Conservation (phyloP, 2,329 filamentous ascomycete genomes). For the Ascocoryne sarcoides region DNA sequence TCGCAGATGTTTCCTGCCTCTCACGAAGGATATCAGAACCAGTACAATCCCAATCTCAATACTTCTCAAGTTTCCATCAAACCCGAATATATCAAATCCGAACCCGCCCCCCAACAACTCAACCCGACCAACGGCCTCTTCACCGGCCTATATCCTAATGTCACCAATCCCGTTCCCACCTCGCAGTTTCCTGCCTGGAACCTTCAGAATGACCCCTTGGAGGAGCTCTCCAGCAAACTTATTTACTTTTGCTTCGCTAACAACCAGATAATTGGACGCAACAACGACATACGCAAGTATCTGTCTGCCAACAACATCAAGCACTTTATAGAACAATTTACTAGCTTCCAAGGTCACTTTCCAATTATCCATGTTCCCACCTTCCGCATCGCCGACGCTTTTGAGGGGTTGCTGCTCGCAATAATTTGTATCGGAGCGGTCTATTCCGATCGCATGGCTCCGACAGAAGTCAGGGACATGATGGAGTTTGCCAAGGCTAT, state of each 20-base stretch:
- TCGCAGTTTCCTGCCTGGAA: constrained; percentile 35
- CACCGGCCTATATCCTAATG: constrained; percentile 17
- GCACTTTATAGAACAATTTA: constrained; percentile 63
- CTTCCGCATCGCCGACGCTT: constrained; percentile 57
- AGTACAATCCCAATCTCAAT: constrained; percentile 46
- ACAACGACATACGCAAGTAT: constrained; percentile 42
- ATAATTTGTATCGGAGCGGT: constrained; percentile 69
- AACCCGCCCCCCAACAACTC: constrained; percentile 36
- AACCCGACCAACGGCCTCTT: constrained; percentile 29
- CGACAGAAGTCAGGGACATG: constrained; percentile 56
- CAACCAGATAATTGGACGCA: constrained; percentile 46
- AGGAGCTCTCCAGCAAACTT: constrained; percentile 46
- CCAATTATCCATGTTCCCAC: constrained; percentile 64
- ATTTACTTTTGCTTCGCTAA: constrained; percentile 49
- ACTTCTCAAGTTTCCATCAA: constrained; percentile 63
- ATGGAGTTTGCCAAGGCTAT: constrained; percentile 55
- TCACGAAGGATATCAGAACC: constrained; percentile 46
- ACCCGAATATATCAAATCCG: constrained; percentile 55
- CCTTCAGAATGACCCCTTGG: constrained; percentile 37
- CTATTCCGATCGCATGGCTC: constrained; percentile 55
- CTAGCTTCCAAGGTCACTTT: constrained; percentile 66
- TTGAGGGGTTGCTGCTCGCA: constrained; percentile 56
- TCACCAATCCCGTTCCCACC: constrained; percentile 21
- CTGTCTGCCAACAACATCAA: constrained; percentile 61
- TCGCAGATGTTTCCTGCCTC: constrained; percentile 68